These are phyloP conservation scores for Rhododendron ovatum DNA, from an alignment of 148 eudicot genomes.

Conservation along the genomic window DNA sequence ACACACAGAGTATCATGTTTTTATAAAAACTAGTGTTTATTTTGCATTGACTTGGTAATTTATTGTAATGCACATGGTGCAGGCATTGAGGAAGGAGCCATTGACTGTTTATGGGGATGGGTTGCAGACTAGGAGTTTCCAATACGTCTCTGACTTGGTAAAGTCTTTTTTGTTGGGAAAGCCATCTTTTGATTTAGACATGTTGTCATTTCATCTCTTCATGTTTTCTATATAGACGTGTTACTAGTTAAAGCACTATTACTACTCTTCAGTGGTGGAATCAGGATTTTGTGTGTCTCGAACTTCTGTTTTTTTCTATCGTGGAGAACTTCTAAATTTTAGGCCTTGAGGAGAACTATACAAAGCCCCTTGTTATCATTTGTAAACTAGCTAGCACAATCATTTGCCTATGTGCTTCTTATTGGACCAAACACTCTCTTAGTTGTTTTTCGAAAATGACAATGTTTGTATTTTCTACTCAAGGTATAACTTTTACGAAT, in stretches of 20 bases:
- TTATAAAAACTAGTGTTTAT: neutral
- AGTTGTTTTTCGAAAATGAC: neutral
- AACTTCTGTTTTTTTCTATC: too few relatives aligned
- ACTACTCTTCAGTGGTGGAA: neutral
- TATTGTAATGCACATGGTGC: neutral
- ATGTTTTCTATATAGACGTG: neutral
- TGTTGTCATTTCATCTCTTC: neutral
- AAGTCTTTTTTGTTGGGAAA: neutral
- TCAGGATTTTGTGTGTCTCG: too few relatives aligned
- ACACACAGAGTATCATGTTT: too few relatives aligned
- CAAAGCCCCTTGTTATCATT: too few relatives aligned
- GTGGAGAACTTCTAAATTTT: neutral
- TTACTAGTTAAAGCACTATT: neutral
- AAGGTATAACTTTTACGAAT: too few relatives aligned
- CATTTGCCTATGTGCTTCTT: too few relatives aligned
- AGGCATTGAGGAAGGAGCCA: conserved; percentile 97
- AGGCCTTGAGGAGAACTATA: neutral
- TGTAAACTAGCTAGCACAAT: too few relatives aligned
- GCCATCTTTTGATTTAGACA: neutral
- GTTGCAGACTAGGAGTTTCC: conserved; percentile 96
- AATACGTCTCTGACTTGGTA: conserved; percentile 95
- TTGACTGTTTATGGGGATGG: conserved; percentile 97
- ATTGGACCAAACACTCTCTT: too few relatives aligned
- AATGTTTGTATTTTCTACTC: too few relatives aligned
- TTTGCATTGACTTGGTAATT: neutral